These are phyloP conservation scores for Epichloe uncinata DNA, from an alignment of 2,329 filamentous ascomycete species.

Conservation along the genomic window DNA sequence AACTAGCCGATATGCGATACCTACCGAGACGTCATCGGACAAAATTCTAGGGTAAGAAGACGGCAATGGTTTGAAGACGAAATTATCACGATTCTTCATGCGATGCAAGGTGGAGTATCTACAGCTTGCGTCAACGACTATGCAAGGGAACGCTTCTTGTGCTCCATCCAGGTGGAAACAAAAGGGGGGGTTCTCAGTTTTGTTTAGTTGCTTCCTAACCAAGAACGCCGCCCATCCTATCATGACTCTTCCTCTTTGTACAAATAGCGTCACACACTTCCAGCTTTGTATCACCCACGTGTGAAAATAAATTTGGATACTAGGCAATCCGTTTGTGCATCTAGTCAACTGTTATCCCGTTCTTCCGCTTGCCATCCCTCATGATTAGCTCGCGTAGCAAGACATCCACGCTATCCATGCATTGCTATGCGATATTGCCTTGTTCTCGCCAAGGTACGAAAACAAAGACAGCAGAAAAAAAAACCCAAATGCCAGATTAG, in stretches of 20 bases:
- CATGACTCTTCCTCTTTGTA: neutral
- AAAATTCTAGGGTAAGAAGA: neutral
- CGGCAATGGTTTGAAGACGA: neutral
- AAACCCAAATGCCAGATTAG: conserved; percentile 4
- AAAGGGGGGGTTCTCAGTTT: neutral
- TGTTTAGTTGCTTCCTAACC: neutral
- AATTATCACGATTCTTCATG: neutral
- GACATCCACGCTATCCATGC: conserved; percentile 2
- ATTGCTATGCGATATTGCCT: neutral
- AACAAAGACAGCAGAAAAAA: neutral
- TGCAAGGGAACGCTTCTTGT: neutral
- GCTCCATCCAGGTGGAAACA: neutral
- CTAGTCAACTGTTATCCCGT: neutral
- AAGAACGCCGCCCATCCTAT: neutral
- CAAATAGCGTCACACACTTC: neutral
- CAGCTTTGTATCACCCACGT: neutral
- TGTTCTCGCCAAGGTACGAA: neutral
- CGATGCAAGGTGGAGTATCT: neutral
- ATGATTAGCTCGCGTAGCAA: neutral
- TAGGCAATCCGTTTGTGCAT: neutral
- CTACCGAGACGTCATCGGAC: neutral
- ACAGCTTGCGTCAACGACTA: neutral
- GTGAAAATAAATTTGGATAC: neutral
- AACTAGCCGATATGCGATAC: neutral
- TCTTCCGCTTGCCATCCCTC: neutral